Percentiles rank a stretch among this genome's conserved stretches.
phyloP scores from a whole-genome alignment of 352 stramenopile species.

The Globisporangium paroecandrum region DNA sequence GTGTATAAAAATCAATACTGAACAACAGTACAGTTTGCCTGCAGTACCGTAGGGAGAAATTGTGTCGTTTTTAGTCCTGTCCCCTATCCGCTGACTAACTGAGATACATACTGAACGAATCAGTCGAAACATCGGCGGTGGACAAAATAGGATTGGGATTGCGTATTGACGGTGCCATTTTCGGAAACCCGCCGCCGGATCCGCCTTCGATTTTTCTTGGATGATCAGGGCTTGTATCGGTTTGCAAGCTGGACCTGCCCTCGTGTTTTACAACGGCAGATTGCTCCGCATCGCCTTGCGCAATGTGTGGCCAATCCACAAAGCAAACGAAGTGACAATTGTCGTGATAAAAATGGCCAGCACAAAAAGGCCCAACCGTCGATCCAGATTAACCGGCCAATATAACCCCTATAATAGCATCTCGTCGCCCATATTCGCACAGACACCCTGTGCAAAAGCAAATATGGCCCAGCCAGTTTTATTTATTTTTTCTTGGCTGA shows the following conservation, averaged over 20 bases:
- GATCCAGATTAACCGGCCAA: neutral
- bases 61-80: neutral
- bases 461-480: neutral
- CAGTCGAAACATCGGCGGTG: neutral
- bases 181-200: neutral
- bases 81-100: neutral
- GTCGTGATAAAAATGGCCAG: neutral
- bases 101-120: neutral
- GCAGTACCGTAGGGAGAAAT: neutral
- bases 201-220: neutral
- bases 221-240: neutral
- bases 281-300: neutral
- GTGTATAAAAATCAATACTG: conserved; percentile 5
- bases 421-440: neutral
- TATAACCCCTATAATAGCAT: neutral
- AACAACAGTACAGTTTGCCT: neutral
- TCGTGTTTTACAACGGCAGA: neutral
- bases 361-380: neutral
- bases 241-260: neutral
- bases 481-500: neutral
- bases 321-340: neutral
- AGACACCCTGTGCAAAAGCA: neutral
- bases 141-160: neutral
- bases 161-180: neutral
- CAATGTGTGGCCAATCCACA: conserved; percentile 1